phyloP scores from a whole-genome alignment of 805 yeast species.

The Metschnikowia shivogae region DNA sequence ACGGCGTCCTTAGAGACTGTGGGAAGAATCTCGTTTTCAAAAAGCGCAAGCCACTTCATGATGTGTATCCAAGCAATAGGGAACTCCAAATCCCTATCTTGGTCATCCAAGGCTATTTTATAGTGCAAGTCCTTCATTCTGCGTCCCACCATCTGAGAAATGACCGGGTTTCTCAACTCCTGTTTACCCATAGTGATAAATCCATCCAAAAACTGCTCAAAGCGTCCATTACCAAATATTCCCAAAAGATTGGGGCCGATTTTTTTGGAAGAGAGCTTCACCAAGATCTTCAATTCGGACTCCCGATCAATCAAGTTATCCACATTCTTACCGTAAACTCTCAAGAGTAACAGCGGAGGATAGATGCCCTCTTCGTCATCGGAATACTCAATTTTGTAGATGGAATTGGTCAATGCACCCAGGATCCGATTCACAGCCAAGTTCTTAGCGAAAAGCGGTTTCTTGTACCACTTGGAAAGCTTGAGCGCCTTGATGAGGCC shows the following conservation, averaged over 20 bases:
- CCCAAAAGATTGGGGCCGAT: slow-evolving; percentile 91
- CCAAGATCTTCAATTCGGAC: slow-evolving; percentile 66
- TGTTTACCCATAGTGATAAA: slow-evolving; percentile 71
- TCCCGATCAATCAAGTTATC: slow-evolving; percentile 84
- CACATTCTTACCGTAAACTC: slow-evolving; percentile 87
- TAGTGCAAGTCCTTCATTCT: slow-evolving; percentile 93
- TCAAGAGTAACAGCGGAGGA: slow-evolving; percentile 61
- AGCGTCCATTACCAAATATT: slow-evolving; percentile 85
- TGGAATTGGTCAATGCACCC: slow-evolving; percentile 92
- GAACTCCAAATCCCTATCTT: slow-evolving; percentile 50
- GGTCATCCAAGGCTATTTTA: slow-evolving; percentile 60
- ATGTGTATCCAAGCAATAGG: slow-evolving; percentile 70
- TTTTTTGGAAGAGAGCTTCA: slow-evolving; percentile 66
- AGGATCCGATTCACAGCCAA: slow-evolving; percentile 64
- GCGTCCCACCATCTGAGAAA: slow-evolving; percentile 82
- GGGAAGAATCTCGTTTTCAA: slow-evolving; percentile 41
- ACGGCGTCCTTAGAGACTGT: slow-evolving; percentile 26
- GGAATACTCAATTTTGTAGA: slow-evolving; percentile 66
- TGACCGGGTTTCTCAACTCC: slow-evolving; percentile 70
- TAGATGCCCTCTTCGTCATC: slow-evolving; percentile 26
- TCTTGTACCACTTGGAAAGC: slow-evolving; percentile 76
- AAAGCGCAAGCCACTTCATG: slow-evolving; percentile 60
- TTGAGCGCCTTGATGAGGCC: slow-evolving; percentile 57
- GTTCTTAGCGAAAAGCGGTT: slow-evolving; percentile 36
- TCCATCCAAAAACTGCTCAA: slow-evolving; percentile 87